phyloP scores from a whole-genome alignment of 176 grass and related monocot genomes.

The Triticum aestivum region DNA sequence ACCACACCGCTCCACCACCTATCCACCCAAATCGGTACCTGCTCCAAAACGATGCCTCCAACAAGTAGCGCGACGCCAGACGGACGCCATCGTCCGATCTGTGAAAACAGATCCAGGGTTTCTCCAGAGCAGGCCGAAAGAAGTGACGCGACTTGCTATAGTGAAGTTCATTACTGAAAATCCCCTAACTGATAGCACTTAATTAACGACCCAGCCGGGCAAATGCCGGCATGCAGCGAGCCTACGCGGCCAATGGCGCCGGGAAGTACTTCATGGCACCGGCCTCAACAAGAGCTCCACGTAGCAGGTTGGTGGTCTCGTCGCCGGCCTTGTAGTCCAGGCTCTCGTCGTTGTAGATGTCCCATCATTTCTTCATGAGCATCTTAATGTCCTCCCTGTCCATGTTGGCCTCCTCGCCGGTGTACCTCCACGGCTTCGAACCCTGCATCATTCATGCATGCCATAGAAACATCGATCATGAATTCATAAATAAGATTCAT shows the following conservation, averaged over 20 bases:
- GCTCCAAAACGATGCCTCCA: too few species aligned
- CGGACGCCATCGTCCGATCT: too few species aligned
- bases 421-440: constrained; percentile 71
- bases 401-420: constrained; percentile 68
- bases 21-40: too few species aligned
- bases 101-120: too few species aligned
- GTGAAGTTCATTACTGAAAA: background rate
- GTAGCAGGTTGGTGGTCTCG: background rate
- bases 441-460: constrained; percentile 23
- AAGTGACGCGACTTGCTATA: too few species aligned
- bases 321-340: constrained; percentile 41
- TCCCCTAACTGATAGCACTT: background rate
- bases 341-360: constrained; percentile 50
- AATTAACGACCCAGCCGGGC: background rate
- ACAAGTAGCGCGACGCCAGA: too few species aligned
- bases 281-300: background rate
- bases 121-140: too few species aligned
- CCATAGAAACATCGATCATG: too few species aligned
- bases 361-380: constrained; percentile 54
- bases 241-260: constrained; percentile 47
- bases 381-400: constrained; percentile 58
- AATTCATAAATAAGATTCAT: too few species aligned
- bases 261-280: constrained; percentile 24
- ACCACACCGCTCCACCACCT: too few species aligned
- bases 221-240: background rate